A percentile compares a stretch with the other conserved stretches of the same genome.
phyloP scores from a whole-genome alignment of 176 grass and related monocot genomes.

The Musa troglodytarum region DNA sequence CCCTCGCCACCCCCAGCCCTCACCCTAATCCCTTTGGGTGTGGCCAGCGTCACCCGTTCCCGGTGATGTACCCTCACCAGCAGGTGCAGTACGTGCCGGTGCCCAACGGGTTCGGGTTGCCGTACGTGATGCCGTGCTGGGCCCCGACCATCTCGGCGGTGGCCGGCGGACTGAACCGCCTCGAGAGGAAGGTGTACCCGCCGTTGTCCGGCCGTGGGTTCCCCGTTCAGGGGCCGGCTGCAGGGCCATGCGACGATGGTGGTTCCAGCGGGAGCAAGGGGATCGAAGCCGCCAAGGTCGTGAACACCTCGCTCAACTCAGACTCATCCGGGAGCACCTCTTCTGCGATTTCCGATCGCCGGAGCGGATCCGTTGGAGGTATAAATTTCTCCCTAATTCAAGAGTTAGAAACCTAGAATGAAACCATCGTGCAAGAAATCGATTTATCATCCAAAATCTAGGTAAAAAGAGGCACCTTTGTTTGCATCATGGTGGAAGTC shows the following conservation, averaged over 20 bases:
- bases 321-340: conserved; percentile 22
- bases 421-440: too few relatives aligned
- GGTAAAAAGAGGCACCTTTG: too few relatives aligned
- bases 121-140: conserved; percentile 6
- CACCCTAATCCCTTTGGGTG: not conserved
- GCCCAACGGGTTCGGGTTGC: conserved; percentile 7
- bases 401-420: too few relatives aligned
- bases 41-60: not conserved
- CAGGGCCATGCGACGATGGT: not conserved
- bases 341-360: not conserved
- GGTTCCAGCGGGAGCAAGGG: not conserved
- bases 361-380: conserved; percentile 17
- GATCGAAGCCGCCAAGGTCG: not conserved
- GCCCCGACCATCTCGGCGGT: not conserved
- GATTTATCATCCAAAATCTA: too few relatives aligned
- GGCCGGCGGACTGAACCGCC: not conserved
- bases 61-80: conserved; percentile 6
- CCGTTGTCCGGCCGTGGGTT: not conserved
- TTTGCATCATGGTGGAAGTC: too few relatives aligned
- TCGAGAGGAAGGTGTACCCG: not conserved
- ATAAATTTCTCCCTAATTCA: not conserved
- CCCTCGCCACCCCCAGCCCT: not conserved
- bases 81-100: conserved; percentile 10
- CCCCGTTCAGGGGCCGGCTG: not conserved
- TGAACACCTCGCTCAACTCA: too few relatives aligned